These are phyloP conservation scores for Bipolaris oryzae DNA, from an alignment of 2,329 filamentous ascomycete species.

Conservation along the genomic window DNA sequence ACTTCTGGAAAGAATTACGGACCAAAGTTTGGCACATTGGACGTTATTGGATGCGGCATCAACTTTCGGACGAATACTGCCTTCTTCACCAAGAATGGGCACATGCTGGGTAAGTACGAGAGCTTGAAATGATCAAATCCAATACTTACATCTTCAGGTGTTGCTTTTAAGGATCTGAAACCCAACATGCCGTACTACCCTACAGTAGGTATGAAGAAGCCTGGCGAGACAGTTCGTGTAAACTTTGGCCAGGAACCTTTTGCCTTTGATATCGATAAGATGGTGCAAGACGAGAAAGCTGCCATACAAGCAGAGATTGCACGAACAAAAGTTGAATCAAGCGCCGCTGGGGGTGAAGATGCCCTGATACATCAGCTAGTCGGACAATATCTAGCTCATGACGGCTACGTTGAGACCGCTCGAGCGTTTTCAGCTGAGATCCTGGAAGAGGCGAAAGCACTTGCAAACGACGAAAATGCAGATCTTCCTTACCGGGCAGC, in stretches of 20 bases:
- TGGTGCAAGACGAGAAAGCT: conserved; percentile 61
- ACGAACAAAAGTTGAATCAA: conserved; percentile 22
- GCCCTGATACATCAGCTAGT: conserved; percentile 82
- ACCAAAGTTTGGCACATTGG: conserved; percentile 63
- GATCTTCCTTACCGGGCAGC: conserved; percentile 65
- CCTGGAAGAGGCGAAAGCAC: conserved; percentile 70
- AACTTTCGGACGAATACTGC: conserved; percentile 66
- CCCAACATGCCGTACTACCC: conserved; percentile 68
- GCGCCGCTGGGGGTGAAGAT: conserved; percentile 66
- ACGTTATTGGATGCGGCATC: conserved; percentile 69
- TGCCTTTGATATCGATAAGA: conserved; percentile 85
- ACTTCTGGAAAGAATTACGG: conserved; percentile 64
- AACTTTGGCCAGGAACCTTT: conserved; percentile 77
- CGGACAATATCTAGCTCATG: conserved; percentile 88
- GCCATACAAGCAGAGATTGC: conserved; percentile 44
- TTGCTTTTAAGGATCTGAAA: conserved; percentile 70
- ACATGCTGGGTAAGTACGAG: conserved; percentile 57
- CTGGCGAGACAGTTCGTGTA: conserved; percentile 62
- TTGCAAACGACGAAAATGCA: conserved; percentile 62
- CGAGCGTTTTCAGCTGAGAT: conserved; percentile 86
- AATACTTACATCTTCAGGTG: conserved; percentile 57
- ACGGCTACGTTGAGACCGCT: conserved; percentile 93
- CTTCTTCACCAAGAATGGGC: conserved; percentile 71
- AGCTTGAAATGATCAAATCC: not conserved
- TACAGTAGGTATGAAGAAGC: conserved; percentile 70